These are phyloP conservation scores for Cyberlindnera japonica DNA, from an alignment of 805 yeast genomes.

Conservation along the genomic window DNA sequence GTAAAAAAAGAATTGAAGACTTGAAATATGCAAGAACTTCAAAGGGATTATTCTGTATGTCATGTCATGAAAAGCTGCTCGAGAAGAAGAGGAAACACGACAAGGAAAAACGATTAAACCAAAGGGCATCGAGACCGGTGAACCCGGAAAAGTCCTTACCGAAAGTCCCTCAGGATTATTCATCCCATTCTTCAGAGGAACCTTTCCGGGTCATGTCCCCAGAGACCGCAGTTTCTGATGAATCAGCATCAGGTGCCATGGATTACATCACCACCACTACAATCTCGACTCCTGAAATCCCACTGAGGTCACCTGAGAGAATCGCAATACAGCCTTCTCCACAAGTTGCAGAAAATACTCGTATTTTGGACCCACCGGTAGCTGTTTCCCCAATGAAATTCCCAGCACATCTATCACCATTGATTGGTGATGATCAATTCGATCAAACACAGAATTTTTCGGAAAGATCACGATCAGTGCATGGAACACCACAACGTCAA, in stretches of 20 bases:
- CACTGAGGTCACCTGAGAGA: constrained; percentile 26
- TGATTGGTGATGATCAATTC: neutral
- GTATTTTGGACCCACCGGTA: constrained; percentile 20
- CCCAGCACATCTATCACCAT: constrained; percentile 13
- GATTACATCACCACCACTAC: constrained; percentile 8
- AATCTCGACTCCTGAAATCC: constrained; percentile 10
- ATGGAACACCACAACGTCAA: constrained; percentile 4
- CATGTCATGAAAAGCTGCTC: constrained; percentile 80
- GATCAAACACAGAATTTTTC: neutral
- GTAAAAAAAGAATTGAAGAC: constrained; percentile 83
- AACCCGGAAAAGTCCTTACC: constrained; percentile 23
- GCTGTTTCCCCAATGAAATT: constrained; percentile 19
- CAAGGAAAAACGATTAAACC: constrained; percentile 25
- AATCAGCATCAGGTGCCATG: constrained; percentile 13
- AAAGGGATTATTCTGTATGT: constrained; percentile 89
- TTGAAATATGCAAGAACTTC: constrained; percentile 88
- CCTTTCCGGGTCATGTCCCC: constrained; percentile 13
- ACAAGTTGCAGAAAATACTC: neutral
- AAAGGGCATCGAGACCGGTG: constrained; percentile 13
- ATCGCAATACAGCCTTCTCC: constrained; percentile 1
- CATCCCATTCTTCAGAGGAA: constrained; percentile 13
- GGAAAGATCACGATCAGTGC: neutral
- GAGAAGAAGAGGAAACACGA: constrained; percentile 71
- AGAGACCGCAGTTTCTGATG: constrained; percentile 21
- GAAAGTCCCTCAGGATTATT: constrained; percentile 18